Evolutionary conservation across 2,329 filamentous ascomycete species (phyloP).

Genomic region (Amphichorda felina): DNA sequence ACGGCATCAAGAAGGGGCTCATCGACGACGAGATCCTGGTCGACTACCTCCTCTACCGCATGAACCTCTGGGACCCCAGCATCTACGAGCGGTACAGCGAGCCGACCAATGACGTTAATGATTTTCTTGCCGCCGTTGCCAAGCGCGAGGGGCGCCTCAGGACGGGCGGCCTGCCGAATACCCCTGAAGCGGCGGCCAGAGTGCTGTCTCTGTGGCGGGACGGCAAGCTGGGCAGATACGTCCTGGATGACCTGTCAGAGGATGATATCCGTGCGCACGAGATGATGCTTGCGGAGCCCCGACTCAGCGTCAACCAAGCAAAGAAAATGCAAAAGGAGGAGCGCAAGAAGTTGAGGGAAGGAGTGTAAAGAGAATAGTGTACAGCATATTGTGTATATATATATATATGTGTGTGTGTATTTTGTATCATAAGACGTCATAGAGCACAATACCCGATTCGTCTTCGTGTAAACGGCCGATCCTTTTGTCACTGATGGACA

Average conservation of each 20-base stretch:
- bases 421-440: background rate
- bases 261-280: constrained; percentile 40
- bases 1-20: constrained; percentile 81
- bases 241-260: constrained; percentile 64
- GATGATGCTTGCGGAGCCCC: constrained; percentile 31
- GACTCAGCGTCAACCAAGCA: constrained; percentile 55
- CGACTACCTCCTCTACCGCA: constrained; percentile 78
- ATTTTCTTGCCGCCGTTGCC: constrained; percentile 61
- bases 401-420: background rate
- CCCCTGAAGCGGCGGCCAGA: constrained; percentile 65
- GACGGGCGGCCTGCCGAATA: constrained; percentile 59
- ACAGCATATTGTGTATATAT: background rate
- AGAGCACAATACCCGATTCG: too few relatives aligned
- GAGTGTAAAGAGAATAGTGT: background rate
- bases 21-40: constrained; percentile 68
- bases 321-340: constrained; percentile 53
- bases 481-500: too few relatives aligned
- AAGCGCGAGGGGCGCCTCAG: constrained; percentile 62
- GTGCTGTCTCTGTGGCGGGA: constrained; percentile 72
- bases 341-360: constrained; percentile 28
- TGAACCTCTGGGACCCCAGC: constrained; percentile 56
- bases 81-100: constrained; percentile 50
- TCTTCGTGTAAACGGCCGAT: too few relatives aligned
- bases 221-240: constrained; percentile 63
- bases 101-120: constrained; percentile 76